Evolutionary conservation across 176 grass and related monocot genomes (phyloP), one percentile per base, ranked within the genome.

Genomic region (Poa annua): DNA sequence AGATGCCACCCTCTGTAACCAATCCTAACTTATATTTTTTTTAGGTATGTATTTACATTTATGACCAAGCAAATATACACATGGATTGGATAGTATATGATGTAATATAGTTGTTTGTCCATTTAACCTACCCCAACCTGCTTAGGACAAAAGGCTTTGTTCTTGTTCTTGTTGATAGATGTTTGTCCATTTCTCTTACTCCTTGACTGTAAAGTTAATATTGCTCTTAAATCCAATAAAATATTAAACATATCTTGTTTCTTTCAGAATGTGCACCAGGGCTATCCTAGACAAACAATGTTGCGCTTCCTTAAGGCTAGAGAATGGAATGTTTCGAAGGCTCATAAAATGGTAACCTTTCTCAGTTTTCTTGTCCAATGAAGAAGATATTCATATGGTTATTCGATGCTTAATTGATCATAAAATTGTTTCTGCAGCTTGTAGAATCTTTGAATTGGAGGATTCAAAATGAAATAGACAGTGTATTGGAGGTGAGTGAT

Each of bases 371-470:
- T 71, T 4, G 33, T 49, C 22, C 34, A 45, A 19, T 62, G 22
- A 13, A 62, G 52, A 42, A 21, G 20, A 85, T 35, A 47, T 8
- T 75, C 10, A 7, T 16, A 45, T 38, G 16, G 25, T 83, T 81
- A 83, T 21, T 82, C 49, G 50, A 26, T 47, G 11, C 47, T 82
- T 56, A 45, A 78, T 26, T 39, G 20, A 48, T 44, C 73, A 74
- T 8, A 66, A 86, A 78, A 86, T 67, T 85, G 15, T 60, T 85
- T 84, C 8, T 80, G 26, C 84, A 98, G 96, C 86, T 98, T 64
- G 76, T 98, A 77, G 91, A 95, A 77, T 93, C 86, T 88, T 91
- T 98, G 74, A 92, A 95, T 71, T 95, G 96, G 96, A 95, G 92
- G 85, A 92, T 98, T 62, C 80, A 95, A 85, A 98, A 95, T 15